A percentile compares a stretch with the other conserved stretches of the same genome.
Evolutionary conservation across 1,284 basidiomycete species (phyloP).

Genomic region (Cutaneotrichosporon mucoides): DNA sequence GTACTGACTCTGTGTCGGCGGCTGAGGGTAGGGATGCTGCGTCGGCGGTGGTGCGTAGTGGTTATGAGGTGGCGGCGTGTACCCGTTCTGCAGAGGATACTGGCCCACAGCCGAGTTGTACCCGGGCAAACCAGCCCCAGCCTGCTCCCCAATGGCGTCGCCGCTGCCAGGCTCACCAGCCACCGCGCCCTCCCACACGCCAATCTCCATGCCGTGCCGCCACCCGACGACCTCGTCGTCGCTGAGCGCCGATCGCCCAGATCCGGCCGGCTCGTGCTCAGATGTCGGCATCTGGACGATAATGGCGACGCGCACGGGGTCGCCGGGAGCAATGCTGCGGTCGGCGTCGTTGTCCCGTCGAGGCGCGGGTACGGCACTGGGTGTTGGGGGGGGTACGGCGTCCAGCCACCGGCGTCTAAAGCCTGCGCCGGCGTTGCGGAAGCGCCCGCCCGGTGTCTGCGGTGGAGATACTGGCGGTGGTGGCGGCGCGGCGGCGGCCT

Average conservation of each 20-base stretch:
- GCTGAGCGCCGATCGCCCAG: conserved; percentile 6
- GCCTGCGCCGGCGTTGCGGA: background rate
- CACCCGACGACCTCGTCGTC: conserved; percentile 35
- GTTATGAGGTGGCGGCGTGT: too few species aligned
- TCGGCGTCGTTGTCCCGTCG: background rate
- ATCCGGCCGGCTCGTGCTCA: conserved; percentile 3
- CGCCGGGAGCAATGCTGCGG: conserved; percentile 11
- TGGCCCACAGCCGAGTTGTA: too few species aligned
- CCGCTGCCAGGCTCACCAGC: background rate
- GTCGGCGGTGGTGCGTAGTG: too few species aligned
- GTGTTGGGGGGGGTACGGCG: too few species aligned
- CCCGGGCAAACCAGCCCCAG: too few species aligned
- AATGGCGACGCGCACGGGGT: conserved; percentile 32
- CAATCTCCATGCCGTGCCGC: conserved; percentile 43
- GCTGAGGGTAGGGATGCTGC: too few species aligned
- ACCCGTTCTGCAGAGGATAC: too few species aligned
- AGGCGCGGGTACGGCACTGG: background rate
- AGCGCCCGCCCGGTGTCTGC: background rate
- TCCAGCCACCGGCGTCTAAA: background rate
- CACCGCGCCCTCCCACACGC: conserved; percentile 36
- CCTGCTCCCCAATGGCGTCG: too few species aligned
- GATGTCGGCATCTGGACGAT: conserved; percentile 37
- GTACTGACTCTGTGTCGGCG: too few species aligned
- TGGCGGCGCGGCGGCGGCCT: background rate
- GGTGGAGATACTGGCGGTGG: background rate